A percentile compares a stretch with the other conserved stretches of the same genome.
These are phyloP conservation scores for Rhododendron griersonianum DNA, from an alignment of 148 eudicot genomes.

Conservation along the genomic window DNA sequence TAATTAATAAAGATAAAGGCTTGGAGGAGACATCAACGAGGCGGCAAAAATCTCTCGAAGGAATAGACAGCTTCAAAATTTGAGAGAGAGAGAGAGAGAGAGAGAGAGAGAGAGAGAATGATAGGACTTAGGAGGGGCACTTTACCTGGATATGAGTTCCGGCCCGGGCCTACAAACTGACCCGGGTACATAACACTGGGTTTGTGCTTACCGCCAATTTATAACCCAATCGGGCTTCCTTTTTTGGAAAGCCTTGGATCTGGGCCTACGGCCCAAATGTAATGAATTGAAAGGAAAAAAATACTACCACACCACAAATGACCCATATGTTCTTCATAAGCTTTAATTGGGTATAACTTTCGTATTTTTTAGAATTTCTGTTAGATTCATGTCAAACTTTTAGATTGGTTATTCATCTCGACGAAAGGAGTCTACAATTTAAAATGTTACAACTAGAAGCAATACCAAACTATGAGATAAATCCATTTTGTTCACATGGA, in stretches of 20 bases:
- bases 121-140: background rate
- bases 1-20: background rate
- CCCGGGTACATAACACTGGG: background rate
- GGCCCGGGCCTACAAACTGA: background rate
- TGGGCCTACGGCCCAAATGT: background rate
- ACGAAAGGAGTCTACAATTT: no score
- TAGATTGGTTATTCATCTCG: no score
- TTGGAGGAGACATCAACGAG: constrained; percentile 8
- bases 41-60: constrained; percentile 1
- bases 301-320: background rate
- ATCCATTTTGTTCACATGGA: no score
- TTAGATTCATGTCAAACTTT: no score
- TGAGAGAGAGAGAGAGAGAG: background rate
- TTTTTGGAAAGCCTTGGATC: background rate
- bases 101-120: background rate
- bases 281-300: background rate
- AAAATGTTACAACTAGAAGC: no score
- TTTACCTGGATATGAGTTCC: background rate
- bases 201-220: background rate
- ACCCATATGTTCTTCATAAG: no score
- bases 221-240: background rate
- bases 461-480: no score
- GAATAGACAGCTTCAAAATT: background rate
- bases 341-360: no score
- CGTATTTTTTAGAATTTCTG: no score